phyloP scores from a whole-genome alignment of 2,329 filamentous ascomycete genomes.

The Fusarium verticillioides region DNA sequence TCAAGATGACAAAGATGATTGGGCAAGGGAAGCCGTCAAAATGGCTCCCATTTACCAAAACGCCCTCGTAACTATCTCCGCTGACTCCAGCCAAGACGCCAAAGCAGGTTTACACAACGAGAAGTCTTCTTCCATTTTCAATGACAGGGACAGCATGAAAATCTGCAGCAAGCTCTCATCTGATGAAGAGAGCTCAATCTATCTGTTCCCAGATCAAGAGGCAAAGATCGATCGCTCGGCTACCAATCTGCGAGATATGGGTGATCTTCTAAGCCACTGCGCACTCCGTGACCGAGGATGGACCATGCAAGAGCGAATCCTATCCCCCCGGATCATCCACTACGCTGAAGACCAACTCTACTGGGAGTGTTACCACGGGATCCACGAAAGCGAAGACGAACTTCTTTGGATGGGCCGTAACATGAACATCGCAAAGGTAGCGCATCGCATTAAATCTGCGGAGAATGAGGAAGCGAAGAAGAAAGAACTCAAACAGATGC shows the following conservation, averaged over 20 bases:
- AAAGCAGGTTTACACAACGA: neutral
- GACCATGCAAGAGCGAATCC: slow-evolving; percentile 6
- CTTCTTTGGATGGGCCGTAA: neutral
- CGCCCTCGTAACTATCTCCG: neutral
- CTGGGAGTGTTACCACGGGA: neutral
- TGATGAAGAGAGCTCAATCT: neutral
- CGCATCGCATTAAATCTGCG: neutral
- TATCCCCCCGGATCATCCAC: neutral
- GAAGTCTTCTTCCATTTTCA: neutral
- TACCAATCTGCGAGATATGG: neutral
- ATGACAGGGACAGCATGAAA: neutral
- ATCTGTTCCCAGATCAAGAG: neutral
- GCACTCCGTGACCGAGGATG: neutral
- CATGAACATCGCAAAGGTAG: neutral
- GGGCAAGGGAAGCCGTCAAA: slow-evolving; percentile 5
- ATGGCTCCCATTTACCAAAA: slow-evolving; percentile 12
- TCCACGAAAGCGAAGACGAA: neutral
- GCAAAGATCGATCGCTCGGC: neutral
- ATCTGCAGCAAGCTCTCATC: neutral
- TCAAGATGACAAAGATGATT: neutral
- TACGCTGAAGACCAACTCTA: slow-evolving; percentile 6
- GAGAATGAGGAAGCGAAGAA: neutral
- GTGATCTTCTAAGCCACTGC: neutral
- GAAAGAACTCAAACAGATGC: neutral
- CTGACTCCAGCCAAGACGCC: neutral